Base-by-base conservation (phyloP, 176 grass and related monocot species). In the Hordeum marinum region DNA sequence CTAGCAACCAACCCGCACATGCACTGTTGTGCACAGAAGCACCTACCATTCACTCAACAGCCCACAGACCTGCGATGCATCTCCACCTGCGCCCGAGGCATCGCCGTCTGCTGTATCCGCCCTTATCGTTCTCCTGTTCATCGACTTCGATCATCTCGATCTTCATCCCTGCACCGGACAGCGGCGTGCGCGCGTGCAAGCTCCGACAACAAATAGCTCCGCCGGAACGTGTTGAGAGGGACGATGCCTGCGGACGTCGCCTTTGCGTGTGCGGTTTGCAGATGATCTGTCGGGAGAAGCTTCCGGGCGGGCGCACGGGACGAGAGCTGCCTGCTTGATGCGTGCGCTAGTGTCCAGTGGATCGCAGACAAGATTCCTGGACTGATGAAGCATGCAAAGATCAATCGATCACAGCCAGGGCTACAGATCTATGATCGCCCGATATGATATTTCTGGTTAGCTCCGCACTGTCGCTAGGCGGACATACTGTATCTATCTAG, bases 121-220 rank as follows among this genome's bases (percentile, higher is more conserved):
- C 40, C 9, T 63, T 41, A 50, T 9, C 77, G 45, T 14, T 34
- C 85, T 43, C 78, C 14, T 45, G 78, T 82, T 76, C 85, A 76
- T 32, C 46, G 52, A 57, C 52, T 57, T 57, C 0, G 52, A 57
- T 9, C 52, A 0, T 57, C 18, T 57, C 43, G 3, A 46, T 42
- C 52, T 1, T 21, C 18, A 0, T 21, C 64, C 36, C 29, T 34
- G 63, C 63, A 15, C 18, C 3, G 70, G 76, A 82, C 70, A 82
- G 34, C 3, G 69, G 69, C 78, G 39, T 34, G 57, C 67, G 81
- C 24, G 27, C 48, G 69, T 46, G 76, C 68, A 7, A 58, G 72
- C 64, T 59, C 39, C 76, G 68, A 65, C 68, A 62, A 80, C 24
- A 25, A 17, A 75, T 75, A 84, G 74, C 81, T 63, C 40, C 6